A percentile compares a stretch with the other conserved stretches of the same genome.
Conservation (phyloP, 1,284 basidiomycete genomes). For the Pseudomicrostroma phylloplanum region DNA sequence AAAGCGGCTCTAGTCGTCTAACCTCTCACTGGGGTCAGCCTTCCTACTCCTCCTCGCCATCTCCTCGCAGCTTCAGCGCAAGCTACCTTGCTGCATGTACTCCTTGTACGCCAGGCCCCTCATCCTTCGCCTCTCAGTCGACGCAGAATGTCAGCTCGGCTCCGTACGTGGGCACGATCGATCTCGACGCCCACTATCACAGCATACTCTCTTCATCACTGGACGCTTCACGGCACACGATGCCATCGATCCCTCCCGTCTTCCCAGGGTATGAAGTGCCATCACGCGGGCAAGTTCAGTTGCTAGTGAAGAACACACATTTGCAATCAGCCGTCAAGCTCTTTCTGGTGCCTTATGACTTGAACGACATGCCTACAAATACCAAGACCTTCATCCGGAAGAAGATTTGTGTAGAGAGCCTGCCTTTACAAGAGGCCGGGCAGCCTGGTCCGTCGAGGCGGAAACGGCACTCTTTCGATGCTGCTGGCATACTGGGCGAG, state of each 20-base stretch:
- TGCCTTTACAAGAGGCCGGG: background rate
- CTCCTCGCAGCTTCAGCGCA: background rate
- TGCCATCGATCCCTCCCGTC: background rate
- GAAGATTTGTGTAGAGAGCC: constrained; percentile 18
- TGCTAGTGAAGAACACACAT: constrained; percentile 55
- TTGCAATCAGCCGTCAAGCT: constrained; percentile 52
- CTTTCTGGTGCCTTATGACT: constrained; percentile 56
- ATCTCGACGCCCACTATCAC: constrained; percentile 48
- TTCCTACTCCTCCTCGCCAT: background rate
- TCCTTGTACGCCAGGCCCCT: background rate
- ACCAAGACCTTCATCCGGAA: constrained; percentile 40
- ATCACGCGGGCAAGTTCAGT: constrained; percentile 55
- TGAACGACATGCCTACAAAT: constrained; percentile 49
- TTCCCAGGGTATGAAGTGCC: constrained; percentile 56
- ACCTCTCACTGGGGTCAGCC: background rate
- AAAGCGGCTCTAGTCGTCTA: too few species aligned
- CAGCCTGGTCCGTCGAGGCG: background rate
- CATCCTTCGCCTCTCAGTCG: background rate
- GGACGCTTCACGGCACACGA: background rate
- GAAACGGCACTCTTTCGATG: background rate
- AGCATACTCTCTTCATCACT: constrained; percentile 15
- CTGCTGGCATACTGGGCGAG: background rate
- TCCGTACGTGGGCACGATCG: constrained; percentile 52
- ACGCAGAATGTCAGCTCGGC: constrained; percentile 13
- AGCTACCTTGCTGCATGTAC: background rate